These are phyloP conservation scores for Aaosphaeria pasadenensis DNA, from an alignment of 2,329 filamentous ascomycete species.

Conservation along the genomic window DNA sequence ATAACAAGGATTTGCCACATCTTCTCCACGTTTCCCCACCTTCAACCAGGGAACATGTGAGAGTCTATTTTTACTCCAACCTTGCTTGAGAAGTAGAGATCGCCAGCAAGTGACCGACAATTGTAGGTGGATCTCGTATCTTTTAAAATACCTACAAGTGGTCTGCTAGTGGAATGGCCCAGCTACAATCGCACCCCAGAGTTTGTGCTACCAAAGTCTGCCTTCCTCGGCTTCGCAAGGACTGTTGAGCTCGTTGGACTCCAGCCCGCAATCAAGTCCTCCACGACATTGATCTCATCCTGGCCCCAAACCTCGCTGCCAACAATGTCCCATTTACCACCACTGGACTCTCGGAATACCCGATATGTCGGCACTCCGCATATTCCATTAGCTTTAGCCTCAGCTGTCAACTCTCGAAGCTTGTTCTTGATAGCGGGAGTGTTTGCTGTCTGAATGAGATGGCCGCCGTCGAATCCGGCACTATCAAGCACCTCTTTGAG, in stretches of 20 bases:
- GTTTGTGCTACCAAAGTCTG: neutral
- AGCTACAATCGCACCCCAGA: too few relatives aligned
- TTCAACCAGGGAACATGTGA: too few relatives aligned
- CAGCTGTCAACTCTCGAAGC: constrained; percentile 25
- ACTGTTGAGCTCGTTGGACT: neutral
- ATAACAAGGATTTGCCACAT: too few relatives aligned
- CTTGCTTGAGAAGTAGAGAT: too few relatives aligned
- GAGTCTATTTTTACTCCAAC: too few relatives aligned
- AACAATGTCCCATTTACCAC: constrained; percentile 11
- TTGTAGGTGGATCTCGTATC: too few relatives aligned
- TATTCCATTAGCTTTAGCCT: constrained; percentile 27
- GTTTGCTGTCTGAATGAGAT: constrained; percentile 24
- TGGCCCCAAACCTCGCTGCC: constrained; percentile 33
- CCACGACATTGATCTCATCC: constrained; percentile 30
- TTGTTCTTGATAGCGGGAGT: constrained; percentile 17
- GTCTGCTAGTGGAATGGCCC: too few relatives aligned
- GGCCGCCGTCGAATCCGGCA: constrained; percentile 22
- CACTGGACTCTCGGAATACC: constrained; percentile 12
- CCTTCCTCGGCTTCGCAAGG: neutral
- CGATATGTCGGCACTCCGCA: constrained; percentile 35
- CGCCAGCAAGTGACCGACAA: too few relatives aligned
- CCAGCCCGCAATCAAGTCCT: constrained; percentile 35
- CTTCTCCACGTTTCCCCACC: too few relatives aligned
- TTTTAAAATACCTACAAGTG: too few relatives aligned
- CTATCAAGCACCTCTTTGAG: constrained; percentile 20